Evolutionary conservation across 106 monocot species (phyloP).

Genomic region (Dendrobium nobile): DNA sequence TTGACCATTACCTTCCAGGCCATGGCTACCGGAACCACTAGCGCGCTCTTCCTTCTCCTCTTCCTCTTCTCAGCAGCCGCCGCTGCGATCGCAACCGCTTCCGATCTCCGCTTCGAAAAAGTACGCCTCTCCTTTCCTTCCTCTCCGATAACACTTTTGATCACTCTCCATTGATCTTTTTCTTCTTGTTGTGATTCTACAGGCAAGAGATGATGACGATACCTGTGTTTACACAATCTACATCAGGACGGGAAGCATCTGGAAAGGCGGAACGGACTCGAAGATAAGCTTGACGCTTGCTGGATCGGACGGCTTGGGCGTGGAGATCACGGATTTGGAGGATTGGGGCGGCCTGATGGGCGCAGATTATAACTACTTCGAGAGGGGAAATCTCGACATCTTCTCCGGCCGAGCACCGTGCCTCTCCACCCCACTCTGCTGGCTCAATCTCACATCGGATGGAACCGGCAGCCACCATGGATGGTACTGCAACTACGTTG

Average conservation of each 20-base stretch:
- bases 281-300: constrained; percentile 41
- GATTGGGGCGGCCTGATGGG: constrained; percentile 80
- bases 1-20: neutral
- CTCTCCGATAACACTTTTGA: neutral
- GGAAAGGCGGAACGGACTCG: constrained; percentile 75
- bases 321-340: constrained; percentile 54
- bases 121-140: neutral
- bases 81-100: neutral
- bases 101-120: neutral
- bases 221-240: constrained; percentile 85
- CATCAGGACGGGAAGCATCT: constrained; percentile 59
- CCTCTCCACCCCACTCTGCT: constrained; percentile 42
- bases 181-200: neutral
- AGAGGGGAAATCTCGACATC: constrained; percentile 77
- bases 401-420: constrained; percentile 83
- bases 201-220: constrained; percentile 15
- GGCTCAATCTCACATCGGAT: constrained; percentile 68
- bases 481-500: constrained; percentile 97
- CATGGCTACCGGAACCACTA: neutral
- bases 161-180: neutral
- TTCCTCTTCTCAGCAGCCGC: constrained; percentile 11
- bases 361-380: constrained; percentile 66
- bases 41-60: constrained; percentile 5
- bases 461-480: constrained; percentile 69
- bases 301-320: constrained; percentile 37